Evolutionary conservation across 345 rosid species (phyloP).

Genomic region (Populus alba): DNA sequence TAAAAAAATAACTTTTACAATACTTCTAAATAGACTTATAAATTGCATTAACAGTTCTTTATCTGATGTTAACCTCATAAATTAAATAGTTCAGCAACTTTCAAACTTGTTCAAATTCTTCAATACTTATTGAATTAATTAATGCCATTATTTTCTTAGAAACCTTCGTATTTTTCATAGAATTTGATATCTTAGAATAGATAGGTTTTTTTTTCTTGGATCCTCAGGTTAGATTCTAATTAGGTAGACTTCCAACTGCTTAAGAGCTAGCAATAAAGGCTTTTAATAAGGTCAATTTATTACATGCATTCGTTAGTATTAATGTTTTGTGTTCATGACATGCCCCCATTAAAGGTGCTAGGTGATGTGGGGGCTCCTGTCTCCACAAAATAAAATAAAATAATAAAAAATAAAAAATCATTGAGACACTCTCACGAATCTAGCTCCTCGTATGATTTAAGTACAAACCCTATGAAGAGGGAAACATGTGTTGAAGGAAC

Average conservation of each 20-base stretch:
- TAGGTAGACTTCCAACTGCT: background rate
- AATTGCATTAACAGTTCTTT: background rate
- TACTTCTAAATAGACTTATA: too few species aligned
- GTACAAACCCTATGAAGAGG: too few species aligned
- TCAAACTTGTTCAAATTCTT: background rate
- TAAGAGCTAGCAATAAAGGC: background rate
- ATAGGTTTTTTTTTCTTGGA: background rate
- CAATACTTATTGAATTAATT: background rate
- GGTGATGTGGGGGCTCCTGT: slow-evolving; percentile 15
- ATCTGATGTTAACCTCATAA: background rate
- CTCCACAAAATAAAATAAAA: background rate
- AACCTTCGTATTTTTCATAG: background rate
- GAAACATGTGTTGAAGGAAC: too few species aligned
- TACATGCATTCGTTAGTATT: background rate
- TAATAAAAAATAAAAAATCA: too few species aligned
- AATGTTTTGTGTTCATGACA: background rate
- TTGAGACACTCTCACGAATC: too few species aligned
- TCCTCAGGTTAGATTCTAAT: background rate
- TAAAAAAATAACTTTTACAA: too few species aligned
- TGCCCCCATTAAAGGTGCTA: background rate
- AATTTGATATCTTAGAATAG: background rate
- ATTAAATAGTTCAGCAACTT: background rate
- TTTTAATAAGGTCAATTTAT: background rate
- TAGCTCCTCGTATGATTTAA: too few species aligned
- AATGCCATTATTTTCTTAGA: too few species aligned